Conservation (phyloP, 164 flowering plant genomes). For the Aristolochia contorta region DNA sequence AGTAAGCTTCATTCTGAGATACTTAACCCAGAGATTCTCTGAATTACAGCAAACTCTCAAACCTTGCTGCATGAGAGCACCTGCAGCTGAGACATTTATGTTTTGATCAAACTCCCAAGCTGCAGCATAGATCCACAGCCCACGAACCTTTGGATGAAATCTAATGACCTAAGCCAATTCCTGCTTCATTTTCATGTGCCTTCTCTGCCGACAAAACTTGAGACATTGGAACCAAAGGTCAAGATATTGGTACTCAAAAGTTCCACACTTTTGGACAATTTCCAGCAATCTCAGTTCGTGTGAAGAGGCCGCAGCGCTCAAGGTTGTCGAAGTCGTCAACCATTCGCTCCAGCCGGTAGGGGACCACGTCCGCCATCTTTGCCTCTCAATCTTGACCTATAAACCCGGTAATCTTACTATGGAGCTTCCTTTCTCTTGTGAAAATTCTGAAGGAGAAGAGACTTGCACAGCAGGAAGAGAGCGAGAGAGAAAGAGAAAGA, state of each 20-base stretch:
- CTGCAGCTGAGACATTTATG: conserved; percentile 64
- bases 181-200: conserved; percentile 79
- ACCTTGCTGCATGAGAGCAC: conserved; percentile 82
- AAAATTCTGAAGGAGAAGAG: not conserved
- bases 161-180: conserved; percentile 63
- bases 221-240: conserved; percentile 81
- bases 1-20: conserved; percentile 90
- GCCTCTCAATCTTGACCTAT: not conserved
- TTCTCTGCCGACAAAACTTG: conserved; percentile 57
- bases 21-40: conserved; percentile 90
- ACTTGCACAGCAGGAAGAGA: not conserved
- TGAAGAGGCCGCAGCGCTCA: conserved; percentile 53
- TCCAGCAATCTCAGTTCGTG: conserved; percentile 51
- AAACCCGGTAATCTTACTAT: not conserved
- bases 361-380: conserved; percentile 90
- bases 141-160: conserved; percentile 87
- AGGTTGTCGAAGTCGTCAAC: conserved; percentile 73
- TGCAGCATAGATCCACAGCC: conserved; percentile 94
- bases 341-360: conserved; percentile 74
- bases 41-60: conserved; percentile 71
- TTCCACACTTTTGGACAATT: conserved; percentile 62
- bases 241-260: conserved; percentile 80
- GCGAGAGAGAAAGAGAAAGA: too few species aligned
- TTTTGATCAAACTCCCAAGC: conserved; percentile 92
- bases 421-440: not conserved